These are phyloP conservation scores for Coleophoma eucalyptorum DNA, from an alignment of 2,329 filamentous ascomycete species.

Conservation along the genomic window DNA sequence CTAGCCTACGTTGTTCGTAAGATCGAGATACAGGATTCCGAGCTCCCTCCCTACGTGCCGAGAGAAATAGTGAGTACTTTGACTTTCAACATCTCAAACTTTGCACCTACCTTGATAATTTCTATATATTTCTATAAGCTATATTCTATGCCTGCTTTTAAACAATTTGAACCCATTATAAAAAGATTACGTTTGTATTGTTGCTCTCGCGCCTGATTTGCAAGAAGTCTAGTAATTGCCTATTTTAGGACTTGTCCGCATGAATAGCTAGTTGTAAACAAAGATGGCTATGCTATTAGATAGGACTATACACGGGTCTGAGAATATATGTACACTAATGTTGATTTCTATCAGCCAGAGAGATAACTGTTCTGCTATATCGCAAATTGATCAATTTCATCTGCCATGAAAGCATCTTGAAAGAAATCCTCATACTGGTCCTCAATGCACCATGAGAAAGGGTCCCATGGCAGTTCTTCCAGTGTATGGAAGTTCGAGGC, in stretches of 20 bases:
- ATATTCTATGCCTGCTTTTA: no score
- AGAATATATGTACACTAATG: not conserved
- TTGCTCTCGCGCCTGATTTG: no score
- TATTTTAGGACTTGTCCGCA: not conserved
- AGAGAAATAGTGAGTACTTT: no score
- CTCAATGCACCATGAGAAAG: constrained; percentile 9
- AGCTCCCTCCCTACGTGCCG: no score
- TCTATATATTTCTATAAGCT: no score
- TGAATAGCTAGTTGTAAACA: not conserved
- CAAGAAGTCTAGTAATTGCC: not conserved
- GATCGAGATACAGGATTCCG: no score
- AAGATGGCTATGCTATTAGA: not conserved
- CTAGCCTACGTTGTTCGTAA: no score
- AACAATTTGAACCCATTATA: no score
- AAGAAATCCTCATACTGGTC: constrained; percentile 8
- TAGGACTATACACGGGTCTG: not conserved
- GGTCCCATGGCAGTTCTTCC: constrained; percentile 6
- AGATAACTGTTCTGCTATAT: constrained; percentile 1
- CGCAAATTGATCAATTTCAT: constrained; percentile 7
- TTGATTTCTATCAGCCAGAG: not conserved
- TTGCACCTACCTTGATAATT: no score
- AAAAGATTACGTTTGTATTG: no score
- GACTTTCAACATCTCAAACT: no score
- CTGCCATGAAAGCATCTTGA: constrained; percentile 7
- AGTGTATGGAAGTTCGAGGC: not conserved